Evolutionary conservation across 441 rosid genomes (phyloP), one percentile per base, ranked within the genome.

Genomic region (Cnidoscolus chayamansa): DNA sequence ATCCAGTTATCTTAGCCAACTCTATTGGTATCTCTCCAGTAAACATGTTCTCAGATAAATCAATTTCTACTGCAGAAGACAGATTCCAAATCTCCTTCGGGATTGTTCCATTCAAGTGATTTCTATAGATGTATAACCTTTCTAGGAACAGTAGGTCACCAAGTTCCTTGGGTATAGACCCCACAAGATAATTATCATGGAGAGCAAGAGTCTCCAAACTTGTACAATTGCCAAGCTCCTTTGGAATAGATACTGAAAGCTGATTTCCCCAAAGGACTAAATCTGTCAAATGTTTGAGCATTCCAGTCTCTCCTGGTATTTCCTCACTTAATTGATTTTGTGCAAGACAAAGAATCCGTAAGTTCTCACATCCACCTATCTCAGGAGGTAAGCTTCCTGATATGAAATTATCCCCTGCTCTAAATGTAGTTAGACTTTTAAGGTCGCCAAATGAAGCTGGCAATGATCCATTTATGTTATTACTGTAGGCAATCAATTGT

Each of bases 321-420:
- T 84, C 86, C 25, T 93, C 94, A 19, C 82, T 80, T 31, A 95
- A 64, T 53, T 78, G 74, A 73, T 95, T 95, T 68, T 94, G 98
- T 13, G 98, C 98, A 74, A 94, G 89, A 78, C 98, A 97, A 71
- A 94, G 87, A 81, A 80, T 81, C 66, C 54, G 75, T 84, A 94
- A 83, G 74, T 79, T 85, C 82, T 80, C 82, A 80, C 98, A 94
- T 48, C 83, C 81, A 53, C 93, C 93, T 17, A 92, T 78, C 82
- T 86, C 90, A 10, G 87, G 55, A 43, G 98, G 97, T 35, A 92
- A 77, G 76, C 85, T 86, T 64, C 97, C 98, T 7, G 98, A 88
- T 58, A 94, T 81, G 81, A 86, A 77, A 78, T 94, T 94, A 84
- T 94, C 90, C 19, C 98, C 98, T 12, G 94, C 94, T 75, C 98